Evolutionary conservation across 352 stramenopile species (phyloP).

Genomic region (Globisporangium camurandrum): DNA sequence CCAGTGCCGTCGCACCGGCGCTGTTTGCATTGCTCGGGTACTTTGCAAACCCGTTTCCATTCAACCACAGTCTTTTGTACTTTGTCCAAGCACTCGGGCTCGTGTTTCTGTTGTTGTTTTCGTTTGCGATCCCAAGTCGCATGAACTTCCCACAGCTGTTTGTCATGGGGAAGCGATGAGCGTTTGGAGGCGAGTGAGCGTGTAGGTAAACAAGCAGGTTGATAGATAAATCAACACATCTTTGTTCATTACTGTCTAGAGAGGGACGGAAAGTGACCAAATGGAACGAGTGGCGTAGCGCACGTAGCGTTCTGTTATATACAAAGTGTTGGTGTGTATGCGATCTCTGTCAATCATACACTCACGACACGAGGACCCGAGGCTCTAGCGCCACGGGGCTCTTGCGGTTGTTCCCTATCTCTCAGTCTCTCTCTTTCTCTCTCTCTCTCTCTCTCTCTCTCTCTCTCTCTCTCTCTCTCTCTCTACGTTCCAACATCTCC

Average conservation of each 20-base stretch:
- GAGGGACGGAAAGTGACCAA: too few relatives aligned
- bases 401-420: too few relatives aligned
- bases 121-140: conserved; percentile 64
- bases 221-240: too few relatives aligned
- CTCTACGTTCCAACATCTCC: too few relatives aligned
- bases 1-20: conserved; percentile 33
- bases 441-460: not conserved
- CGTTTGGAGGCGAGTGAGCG: not conserved
- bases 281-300: too few relatives aligned
- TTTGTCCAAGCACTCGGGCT: conserved; percentile 63
- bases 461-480: too few relatives aligned
- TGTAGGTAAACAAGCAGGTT: too few relatives aligned
- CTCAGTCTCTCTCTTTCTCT: not conserved
- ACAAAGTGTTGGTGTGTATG: too few relatives aligned
- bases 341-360: not conserved
- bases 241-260: too few relatives aligned
- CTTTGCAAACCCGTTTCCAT: conserved; percentile 67
- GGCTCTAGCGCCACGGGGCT: not conserved
- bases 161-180: conserved; percentile 69
- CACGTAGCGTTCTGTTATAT: too few relatives aligned
- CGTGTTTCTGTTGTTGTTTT: conserved; percentile 67
- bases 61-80: conserved; percentile 75
- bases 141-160: conserved; percentile 82
- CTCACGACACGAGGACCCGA: not conserved
- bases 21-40: conserved; percentile 73